Evolutionary conservation across 1,284 basidiomycete genomes (phyloP), one percentile per base, ranked within the genome.

Genomic region (Ganoderma lucidum): DNA sequence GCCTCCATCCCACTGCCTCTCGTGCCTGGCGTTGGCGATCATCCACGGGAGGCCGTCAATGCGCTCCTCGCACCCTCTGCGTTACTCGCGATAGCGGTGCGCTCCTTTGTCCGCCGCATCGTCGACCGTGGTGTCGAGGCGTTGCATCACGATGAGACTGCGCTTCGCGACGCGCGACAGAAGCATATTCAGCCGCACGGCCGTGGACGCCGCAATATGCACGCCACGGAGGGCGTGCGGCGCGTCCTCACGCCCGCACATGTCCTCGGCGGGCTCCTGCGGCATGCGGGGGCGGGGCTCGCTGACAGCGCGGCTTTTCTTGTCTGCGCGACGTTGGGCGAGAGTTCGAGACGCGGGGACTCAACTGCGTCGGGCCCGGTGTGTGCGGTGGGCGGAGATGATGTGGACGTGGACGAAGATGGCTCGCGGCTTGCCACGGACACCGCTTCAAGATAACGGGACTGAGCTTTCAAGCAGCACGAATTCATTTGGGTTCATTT

Each of bases 21-120:
- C 2, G 53, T 32, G 56, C 37, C 32, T n/a, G 56, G 56, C 19
- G 10, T 37, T 19, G 19, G 6, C 17, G 35, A 39, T 39, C 45
- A 70, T 35, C 42, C 75, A 42, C 75, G 75, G 55, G 67, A 65
- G 6, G 75, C 78, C 30, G 75, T 85, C 12, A 81, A 84, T 23
- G 73, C 74, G 6, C 73, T 74, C n/a, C 78, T 89, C 8, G 83
- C 83, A 30, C 83, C 87, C 12, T 78, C 80, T 67, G 86, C 86
- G 5, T 69, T 85, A 42, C 77, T 90, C 35, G 80, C 85, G 12
- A 72, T 86, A 19, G 75, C 80, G 12, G 75, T 82, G 37, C 79
- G 80, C 68, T 73, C 67, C 12, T 55, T 79, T 39, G 70, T 76
- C 39, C 72, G 72, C 14, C 64, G 73, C 35, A 70, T 80, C 51